Percentiles rank a stretch among this genome's conserved stretches.
Conservation (phyloP, 805 yeast species). For the Starmerella apicola region DNA sequence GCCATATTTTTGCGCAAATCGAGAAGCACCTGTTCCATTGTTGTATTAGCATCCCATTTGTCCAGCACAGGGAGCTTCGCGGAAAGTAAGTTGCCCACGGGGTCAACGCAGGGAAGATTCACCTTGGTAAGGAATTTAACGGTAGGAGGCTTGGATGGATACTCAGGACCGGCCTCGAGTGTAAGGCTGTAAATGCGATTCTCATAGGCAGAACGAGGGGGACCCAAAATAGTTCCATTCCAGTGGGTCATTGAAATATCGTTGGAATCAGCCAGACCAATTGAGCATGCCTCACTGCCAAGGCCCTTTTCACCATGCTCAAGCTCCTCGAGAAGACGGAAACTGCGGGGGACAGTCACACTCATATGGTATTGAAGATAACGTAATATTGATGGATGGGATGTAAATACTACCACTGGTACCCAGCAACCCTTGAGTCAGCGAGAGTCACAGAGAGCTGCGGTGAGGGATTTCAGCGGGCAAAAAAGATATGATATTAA, state of each 20-base stretch:
- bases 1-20: constrained; percentile 85
- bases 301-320: constrained; percentile 97
- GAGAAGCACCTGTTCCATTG: constrained; percentile 83
- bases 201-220: constrained; percentile 84
- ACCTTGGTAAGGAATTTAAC: constrained; percentile 73
- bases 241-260: constrained; percentile 89
- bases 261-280: constrained; percentile 80
- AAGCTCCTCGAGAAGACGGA: constrained; percentile 85
- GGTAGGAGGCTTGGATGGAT: constrained; percentile 82
- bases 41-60: constrained; percentile 80
- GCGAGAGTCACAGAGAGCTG: no score
- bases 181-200: constrained; percentile 81
- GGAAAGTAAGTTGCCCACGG: constrained; percentile 40
- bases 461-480: no score
- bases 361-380: constrained; percentile 3
- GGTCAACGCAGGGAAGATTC: constrained; percentile 85
- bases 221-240: constrained; percentile 97
- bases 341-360: constrained; percentile 59
- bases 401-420: no score
- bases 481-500: no score
- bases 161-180: constrained; percentile 67
- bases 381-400: no score
- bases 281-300: constrained; percentile 93
- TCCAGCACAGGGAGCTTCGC: constrained; percentile 53
- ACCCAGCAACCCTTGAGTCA: no score